Evolutionary conservation across 345 rosid species (phyloP).

Genomic region (Turnera subulata): DNA sequence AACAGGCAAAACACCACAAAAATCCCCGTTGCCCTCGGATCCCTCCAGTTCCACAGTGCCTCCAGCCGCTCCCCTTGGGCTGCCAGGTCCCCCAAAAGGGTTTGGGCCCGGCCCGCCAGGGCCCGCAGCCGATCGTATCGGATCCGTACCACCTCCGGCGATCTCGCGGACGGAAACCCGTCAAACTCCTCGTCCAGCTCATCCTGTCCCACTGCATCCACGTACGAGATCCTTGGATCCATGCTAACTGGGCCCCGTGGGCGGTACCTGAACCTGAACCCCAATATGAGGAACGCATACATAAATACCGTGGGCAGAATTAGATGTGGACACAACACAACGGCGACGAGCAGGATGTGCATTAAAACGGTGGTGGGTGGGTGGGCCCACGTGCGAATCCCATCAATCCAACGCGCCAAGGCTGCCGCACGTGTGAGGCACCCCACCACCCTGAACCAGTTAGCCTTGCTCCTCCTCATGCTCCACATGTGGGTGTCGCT

Average conservation of each 20-base stretch:
- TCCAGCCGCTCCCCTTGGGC: conserved; percentile 85
- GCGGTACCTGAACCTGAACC: conserved; percentile 52
- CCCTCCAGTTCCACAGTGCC: conserved; percentile 78
- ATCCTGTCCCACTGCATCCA: conserved; percentile 56
- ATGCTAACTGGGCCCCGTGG: conserved; percentile 40
- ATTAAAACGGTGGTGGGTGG: conserved; percentile 65
- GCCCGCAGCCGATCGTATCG: conserved; percentile 78
- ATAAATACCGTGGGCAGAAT: conserved; percentile 77
- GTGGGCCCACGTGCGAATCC: conserved; percentile 68
- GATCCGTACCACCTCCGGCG: conserved; percentile 52
- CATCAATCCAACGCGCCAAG: conserved; percentile 64
- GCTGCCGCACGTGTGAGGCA: conserved; percentile 59
- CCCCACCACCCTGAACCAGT: conserved; percentile 79
- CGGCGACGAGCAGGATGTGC: conserved; percentile 59
- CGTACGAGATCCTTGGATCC: conserved; percentile 64
- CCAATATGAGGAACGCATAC: conserved; percentile 71
- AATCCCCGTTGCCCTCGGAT: conserved; percentile 81
- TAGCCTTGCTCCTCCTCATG: conserved; percentile 87
- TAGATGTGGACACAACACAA: conserved; percentile 70
- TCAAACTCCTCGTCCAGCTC: conserved; percentile 92
- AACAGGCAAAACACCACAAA: conserved; percentile 62
- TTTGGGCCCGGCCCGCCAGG: conserved; percentile 76
- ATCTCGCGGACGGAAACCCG: conserved; percentile 59
- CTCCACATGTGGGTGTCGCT: conserved; percentile 87
- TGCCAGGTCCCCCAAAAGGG: conserved; percentile 73